phyloP scores from a whole-genome alignment of 2,329 filamentous ascomycete species.

The Aureobasidium pullulans region DNA sequence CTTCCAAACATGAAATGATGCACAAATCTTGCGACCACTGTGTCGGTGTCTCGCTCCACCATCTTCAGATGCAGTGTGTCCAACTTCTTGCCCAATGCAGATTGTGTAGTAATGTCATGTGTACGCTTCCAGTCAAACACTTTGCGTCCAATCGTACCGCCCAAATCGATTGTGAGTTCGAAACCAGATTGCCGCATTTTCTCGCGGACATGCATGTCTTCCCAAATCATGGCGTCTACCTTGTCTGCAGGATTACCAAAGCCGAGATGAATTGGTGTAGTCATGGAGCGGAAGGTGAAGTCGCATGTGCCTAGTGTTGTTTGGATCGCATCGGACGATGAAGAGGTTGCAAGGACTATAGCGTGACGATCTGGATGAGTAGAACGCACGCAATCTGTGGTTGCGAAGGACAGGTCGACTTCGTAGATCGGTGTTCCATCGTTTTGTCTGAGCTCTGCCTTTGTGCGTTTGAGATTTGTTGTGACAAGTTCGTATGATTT shows the following conservation, averaged over 20 bases:
- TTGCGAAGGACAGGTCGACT: background rate
- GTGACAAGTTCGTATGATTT: background rate
- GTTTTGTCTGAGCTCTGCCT: background rate
- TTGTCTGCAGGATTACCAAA: background rate
- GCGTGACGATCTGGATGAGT: background rate
- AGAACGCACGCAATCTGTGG: background rate
- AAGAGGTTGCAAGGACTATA: background rate
- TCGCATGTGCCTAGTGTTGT: background rate
- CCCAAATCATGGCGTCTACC: background rate
- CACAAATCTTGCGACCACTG: background rate
- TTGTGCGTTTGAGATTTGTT: background rate
- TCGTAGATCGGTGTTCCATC: background rate
- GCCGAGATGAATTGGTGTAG: background rate
- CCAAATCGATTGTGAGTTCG: background rate
- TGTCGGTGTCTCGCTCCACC: background rate
- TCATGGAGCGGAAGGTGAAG: background rate
- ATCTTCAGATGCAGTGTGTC: background rate
- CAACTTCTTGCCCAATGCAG: background rate
- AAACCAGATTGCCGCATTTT: background rate
- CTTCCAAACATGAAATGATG: background rate
- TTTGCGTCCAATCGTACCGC: background rate
- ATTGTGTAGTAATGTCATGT: background rate
- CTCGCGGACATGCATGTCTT: background rate
- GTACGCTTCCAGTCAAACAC: slow-evolving; percentile 2
- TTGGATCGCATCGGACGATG: background rate